Conservation (phyloP, 2,329 filamentous ascomycete genomes). For the Trichoderma afroharzianum region DNA sequence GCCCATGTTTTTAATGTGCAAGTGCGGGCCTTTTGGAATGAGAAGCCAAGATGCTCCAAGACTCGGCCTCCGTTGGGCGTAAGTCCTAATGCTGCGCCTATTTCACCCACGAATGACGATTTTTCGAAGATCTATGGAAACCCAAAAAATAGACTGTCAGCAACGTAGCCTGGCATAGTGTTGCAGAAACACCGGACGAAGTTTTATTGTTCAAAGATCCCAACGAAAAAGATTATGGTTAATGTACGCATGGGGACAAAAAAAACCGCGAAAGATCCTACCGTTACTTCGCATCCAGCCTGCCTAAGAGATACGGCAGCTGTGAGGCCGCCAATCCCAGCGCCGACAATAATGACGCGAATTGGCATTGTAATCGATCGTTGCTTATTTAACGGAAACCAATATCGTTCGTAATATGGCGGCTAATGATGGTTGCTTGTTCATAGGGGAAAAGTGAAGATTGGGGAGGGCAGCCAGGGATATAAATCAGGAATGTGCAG, state of each 20-base stretch:
- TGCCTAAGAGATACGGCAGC: neutral
- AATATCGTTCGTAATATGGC: no score
- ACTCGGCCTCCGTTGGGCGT: neutral
- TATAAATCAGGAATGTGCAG: neutral
- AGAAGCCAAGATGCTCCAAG: neutral
- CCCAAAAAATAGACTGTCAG: neutral
- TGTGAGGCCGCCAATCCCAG: neutral
- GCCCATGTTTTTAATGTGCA: neutral
- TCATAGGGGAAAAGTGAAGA: neutral
- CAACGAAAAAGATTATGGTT: neutral
- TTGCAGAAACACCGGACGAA: neutral
- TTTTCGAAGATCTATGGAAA: neutral
- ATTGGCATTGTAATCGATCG: neutral
- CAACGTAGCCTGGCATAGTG: neutral
- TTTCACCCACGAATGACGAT: neutral
- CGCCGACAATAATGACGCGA: neutral
- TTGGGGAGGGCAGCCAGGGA: neutral
- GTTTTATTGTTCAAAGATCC: neutral
- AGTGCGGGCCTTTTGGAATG: neutral
- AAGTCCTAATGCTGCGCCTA: neutral
- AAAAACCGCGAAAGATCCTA: neutral
- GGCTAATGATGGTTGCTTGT: neutral
- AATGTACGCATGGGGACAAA: neutral
- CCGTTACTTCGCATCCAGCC: neutral
- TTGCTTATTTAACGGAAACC: neutral